Conservation (phyloP, 2,329 filamentous ascomycete genomes). For the Knoxdaviesia capensis region DNA sequence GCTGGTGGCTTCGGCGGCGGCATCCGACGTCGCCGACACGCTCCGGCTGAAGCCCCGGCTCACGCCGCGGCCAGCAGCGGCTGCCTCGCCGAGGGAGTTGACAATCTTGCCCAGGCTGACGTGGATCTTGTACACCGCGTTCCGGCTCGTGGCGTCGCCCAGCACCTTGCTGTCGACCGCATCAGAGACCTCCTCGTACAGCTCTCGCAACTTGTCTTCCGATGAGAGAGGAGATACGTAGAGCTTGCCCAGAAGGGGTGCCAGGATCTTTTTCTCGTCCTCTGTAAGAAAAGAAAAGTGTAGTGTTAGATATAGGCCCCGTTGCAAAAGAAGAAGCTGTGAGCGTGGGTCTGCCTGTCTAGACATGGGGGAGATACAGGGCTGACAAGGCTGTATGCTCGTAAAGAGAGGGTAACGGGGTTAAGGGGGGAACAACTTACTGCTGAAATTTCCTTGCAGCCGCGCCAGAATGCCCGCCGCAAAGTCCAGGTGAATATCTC, state of each 20-base stretch:
- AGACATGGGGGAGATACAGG: background rate
- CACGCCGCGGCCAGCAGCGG: constrained; percentile 12
- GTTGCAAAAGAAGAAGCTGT: background rate
- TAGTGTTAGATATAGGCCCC: constrained; percentile 10
- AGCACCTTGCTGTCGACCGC: constrained; percentile 43
- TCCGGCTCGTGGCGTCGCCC: constrained; percentile 39
- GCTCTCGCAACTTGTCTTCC: constrained; percentile 33
- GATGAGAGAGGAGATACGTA: constrained; percentile 50
- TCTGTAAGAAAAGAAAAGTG: constrained; percentile 21
- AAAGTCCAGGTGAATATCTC: constrained; percentile 63
- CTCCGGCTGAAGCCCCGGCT: constrained; percentile 16
- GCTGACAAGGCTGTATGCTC: background rate
- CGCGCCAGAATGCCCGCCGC: constrained; percentile 60
- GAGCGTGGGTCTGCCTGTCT: background rate
- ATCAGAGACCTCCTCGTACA: constrained; percentile 36
- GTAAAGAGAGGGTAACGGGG: background rate
- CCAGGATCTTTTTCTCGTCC: constrained; percentile 70
- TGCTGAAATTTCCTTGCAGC: constrained; percentile 43
- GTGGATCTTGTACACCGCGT: constrained; percentile 48
- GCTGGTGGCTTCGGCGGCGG: too few relatives aligned
- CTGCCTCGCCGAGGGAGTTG: constrained; percentile 30
- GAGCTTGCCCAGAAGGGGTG: constrained; percentile 63
- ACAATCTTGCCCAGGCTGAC: constrained; percentile 48
- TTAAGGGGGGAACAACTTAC: constrained; percentile 25
- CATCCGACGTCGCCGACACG: constrained; percentile 12